Conservation (phyloP, 228 moss, liverwort and hornwort species). For the Sphagnum magellanicum region DNA sequence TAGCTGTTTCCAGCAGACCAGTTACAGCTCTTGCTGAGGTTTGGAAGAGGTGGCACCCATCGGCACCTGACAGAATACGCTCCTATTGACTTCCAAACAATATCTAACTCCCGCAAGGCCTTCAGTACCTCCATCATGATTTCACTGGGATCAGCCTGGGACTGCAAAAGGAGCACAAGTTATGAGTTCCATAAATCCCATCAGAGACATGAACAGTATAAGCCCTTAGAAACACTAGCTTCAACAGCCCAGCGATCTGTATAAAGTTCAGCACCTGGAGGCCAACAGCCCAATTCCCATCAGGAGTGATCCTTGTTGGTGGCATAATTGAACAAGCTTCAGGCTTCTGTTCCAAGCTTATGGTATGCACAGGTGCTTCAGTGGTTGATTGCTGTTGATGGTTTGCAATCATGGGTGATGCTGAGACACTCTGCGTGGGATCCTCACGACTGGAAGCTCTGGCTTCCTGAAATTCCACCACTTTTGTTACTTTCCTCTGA, state of each 20-base stretch:
- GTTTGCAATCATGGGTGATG: constrained; percentile 20
- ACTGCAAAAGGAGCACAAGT: constrained; percentile 28
- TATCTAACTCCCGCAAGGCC: constrained; percentile 61
- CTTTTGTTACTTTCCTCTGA: constrained; percentile 19
- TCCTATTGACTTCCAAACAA: constrained; percentile 64
- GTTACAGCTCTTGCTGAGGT: constrained; percentile 28
- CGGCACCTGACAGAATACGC: constrained; percentile 70
- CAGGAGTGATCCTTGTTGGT: constrained; percentile 14
- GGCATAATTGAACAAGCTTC: constrained; percentile 8
- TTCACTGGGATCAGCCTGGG: constrained; percentile 52
- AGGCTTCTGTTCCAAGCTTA: constrained; percentile 7
- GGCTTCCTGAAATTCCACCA: constrained; percentile 26
- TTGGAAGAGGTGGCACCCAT: constrained; percentile 52
- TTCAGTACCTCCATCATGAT: constrained; percentile 71
- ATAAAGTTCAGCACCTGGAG: constrained; percentile 41
- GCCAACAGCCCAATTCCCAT: constrained; percentile 69
- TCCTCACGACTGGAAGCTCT: constrained; percentile 14
- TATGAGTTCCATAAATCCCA: not conserved
- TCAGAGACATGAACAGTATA: too few species aligned
- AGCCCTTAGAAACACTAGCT: too few species aligned
- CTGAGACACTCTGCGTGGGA: constrained; percentile 9
- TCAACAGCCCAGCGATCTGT: too few species aligned
- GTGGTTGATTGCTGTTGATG: constrained; percentile 9
- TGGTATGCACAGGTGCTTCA: constrained; percentile 1
- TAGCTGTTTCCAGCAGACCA: constrained; percentile 54